Base-by-base conservation (phyloP, 2,329 filamentous ascomycete genomes). In the Neophaeococcomyces aloes region DNA sequence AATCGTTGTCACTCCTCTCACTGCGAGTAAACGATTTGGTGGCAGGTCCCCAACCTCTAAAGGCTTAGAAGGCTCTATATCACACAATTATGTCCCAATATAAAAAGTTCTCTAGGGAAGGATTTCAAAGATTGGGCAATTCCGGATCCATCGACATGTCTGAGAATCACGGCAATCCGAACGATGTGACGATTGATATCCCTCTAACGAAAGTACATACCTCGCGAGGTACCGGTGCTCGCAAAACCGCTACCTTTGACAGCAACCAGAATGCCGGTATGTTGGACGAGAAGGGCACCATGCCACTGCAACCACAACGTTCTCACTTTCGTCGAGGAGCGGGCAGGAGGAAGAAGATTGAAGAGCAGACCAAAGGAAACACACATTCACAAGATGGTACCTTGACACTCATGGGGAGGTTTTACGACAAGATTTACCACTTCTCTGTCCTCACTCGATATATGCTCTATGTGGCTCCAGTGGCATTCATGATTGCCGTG, bases 381-480 rank as follows among this genome's bases (percentile, higher is more conserved):
- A 53, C 54, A 19, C 58, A 64, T 7, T 55, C 62, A 2, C 71
- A 75, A 42, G 71, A 77, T 51, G 72, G 74, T 45, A 72, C 67
- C 2, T 53, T 80, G 50, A 80, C 70, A 32, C 65, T 65, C 38
- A 74, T 80, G 67, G 78, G 77, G 38, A 68, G 65, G 48, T 58
- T 81, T 44, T 81, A 81, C 62, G 67, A 68, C 55, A 74, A 73
- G 54, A 69, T 81, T 42, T 61, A 77, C 52, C 72, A 79, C 54
- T 79, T 75, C 61, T 79, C 75, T 44, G 71, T 80, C 48, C 53
- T 81, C 53, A 79, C 76, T 37, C 68, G 77, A 36, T 81, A 81
- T 56, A 67, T 80, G 56, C 66, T 80, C 48, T 81, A 79, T 53
- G 73, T 81, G 19, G 58, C 72, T 18, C 78, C 78, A 0, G 48